phyloP scores from a whole-genome alignment of 2,329 filamentous ascomycete species.

The Paecilomyces formosus region DNA sequence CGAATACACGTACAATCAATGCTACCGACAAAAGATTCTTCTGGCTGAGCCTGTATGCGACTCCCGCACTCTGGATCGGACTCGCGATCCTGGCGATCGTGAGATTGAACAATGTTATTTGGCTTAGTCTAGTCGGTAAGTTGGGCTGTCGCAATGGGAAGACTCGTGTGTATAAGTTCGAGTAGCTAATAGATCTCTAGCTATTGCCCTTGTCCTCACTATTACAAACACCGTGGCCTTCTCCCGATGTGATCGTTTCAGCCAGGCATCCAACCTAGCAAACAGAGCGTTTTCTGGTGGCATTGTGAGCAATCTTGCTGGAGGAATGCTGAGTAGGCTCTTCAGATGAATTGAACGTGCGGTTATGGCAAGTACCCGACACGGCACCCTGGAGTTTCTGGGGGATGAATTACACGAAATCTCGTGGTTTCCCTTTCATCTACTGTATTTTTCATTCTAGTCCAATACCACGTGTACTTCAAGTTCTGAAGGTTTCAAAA shows the following conservation, averaged over 20 bases:
- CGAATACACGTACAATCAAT: slow-evolving; percentile 35
- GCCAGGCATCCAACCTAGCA: slow-evolving; percentile 52
- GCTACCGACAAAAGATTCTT: slow-evolving; percentile 46
- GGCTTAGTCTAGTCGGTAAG: slow-evolving; percentile 45
- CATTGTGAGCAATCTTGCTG: slow-evolving; percentile 47
- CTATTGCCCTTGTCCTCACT: slow-evolving; percentile 42
- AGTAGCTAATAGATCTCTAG: slow-evolving; percentile 17
- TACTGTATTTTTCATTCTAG: neutral
- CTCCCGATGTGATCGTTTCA: slow-evolving; percentile 45
- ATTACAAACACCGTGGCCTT: slow-evolving; percentile 47
- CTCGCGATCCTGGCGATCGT: slow-evolving; percentile 42
- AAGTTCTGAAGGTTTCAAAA: neutral
- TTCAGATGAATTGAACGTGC: slow-evolving; percentile 34
- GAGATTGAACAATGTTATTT: slow-evolving; percentile 40
- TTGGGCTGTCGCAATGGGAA: slow-evolving; percentile 7
- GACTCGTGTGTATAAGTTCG: neutral
- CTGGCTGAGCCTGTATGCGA: slow-evolving; percentile 43
- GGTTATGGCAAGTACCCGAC: neutral
- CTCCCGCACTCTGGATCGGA: slow-evolving; percentile 42
- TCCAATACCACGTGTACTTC: neutral
- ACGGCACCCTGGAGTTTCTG: neutral
- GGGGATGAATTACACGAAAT: neutral
- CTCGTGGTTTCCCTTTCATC: neutral
- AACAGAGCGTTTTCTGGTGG: slow-evolving; percentile 49
- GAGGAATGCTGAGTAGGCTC: slow-evolving; percentile 48